These are phyloP conservation scores for Kregervanrija pseudodelftensis DNA, from an alignment of 805 yeast genomes.

Conservation along the genomic window DNA sequence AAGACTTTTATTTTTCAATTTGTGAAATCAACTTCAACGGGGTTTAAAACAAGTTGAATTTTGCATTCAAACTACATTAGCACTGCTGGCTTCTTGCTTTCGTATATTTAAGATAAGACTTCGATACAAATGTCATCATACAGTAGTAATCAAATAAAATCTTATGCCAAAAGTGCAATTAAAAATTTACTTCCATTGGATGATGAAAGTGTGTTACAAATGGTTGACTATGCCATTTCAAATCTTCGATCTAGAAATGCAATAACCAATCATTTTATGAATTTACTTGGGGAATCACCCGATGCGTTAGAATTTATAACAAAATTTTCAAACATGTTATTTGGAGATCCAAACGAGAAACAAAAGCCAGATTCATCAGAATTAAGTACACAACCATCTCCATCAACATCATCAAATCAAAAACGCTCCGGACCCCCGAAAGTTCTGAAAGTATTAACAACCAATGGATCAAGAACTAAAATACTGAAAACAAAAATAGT, in stretches of 20 bases:
- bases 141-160: constrained; percentile 18
- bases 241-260: constrained; percentile 38
- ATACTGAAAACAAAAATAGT: constrained; percentile 7
- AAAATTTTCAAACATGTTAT: constrained; percentile 34
- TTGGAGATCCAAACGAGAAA: constrained; percentile 21
- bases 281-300: constrained; percentile 51
- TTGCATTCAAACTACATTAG: not conserved
- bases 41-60: not conserved
- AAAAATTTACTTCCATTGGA: constrained; percentile 48
- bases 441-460: constrained; percentile 11
- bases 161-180: constrained; percentile 17
- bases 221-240: constrained; percentile 45
- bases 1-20: too few species aligned
- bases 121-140: constrained; percentile 8
- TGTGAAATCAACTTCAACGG: too few species aligned
- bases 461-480: constrained; percentile 9
- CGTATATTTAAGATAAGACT: not conserved
- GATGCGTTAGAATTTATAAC: constrained; percentile 42
- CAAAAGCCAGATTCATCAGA: not conserved
- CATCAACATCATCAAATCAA: constrained; percentile 1
- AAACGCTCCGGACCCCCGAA: constrained; percentile 4
- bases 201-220: constrained; percentile 44
- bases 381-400: constrained; percentile 2
- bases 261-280: constrained; percentile 45
- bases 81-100: not conserved